Conservation (phyloP, 768 basidiomycete genomes). For the Phanerochaete sordida region DNA sequence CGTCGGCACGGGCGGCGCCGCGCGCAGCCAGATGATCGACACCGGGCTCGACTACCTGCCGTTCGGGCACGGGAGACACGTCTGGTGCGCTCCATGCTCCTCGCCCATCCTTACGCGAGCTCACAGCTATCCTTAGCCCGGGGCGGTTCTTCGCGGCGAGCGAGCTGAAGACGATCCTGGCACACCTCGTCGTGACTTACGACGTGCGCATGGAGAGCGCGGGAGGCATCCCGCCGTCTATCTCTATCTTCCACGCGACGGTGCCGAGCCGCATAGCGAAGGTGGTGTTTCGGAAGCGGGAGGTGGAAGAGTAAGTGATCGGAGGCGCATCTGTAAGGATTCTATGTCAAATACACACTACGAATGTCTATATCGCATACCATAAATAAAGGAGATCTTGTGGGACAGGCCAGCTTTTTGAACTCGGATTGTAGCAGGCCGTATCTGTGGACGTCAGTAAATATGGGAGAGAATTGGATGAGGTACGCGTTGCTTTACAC, state of each 20-base stretch:
- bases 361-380: too few relatives aligned
- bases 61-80: constrained; percentile 24
- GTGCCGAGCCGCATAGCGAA: constrained; percentile 20
- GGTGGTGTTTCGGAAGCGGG: constrained; percentile 32
- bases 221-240: constrained; percentile 19
- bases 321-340: too few relatives aligned
- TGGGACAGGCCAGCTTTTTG: too few relatives aligned
- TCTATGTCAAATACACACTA: too few relatives aligned
- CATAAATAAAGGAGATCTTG: too few relatives aligned
- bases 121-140: constrained; percentile 19
- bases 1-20: constrained; percentile 12
- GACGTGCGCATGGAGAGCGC: constrained; percentile 28
- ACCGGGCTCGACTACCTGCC: constrained; percentile 17
- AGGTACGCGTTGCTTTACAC: too few relatives aligned
- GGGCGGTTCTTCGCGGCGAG: constrained; percentile 33
- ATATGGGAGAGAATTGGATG: too few relatives aligned
- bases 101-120: not conserved
- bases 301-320: too few relatives aligned
- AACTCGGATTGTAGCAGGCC: too few relatives aligned
- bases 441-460: too few relatives aligned
- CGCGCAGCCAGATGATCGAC: constrained; percentile 9
- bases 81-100: constrained; percentile 24
- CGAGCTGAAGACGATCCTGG: constrained; percentile 33
- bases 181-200: constrained; percentile 29
- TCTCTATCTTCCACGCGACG: constrained; percentile 10